These are phyloP conservation scores for Asclepias syriaca DNA, from an alignment of 257 asterid genomes.

Conservation along the genomic window DNA sequence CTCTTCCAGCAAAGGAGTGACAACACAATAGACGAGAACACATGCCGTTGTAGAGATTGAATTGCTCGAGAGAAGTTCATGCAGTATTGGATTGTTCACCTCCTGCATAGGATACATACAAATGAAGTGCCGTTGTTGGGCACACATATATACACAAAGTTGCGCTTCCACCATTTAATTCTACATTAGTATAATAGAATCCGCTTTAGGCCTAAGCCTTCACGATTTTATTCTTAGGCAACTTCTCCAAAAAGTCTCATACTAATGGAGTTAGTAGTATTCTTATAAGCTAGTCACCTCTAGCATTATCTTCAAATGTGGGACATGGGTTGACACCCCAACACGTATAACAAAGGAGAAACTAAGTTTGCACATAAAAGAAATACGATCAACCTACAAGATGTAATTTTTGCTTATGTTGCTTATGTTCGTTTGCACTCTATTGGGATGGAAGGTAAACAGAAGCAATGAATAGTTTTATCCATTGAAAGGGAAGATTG, in stretches of 20 bases:
- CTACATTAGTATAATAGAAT: too few species aligned
- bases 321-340: too few species aligned
- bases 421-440: neutral
- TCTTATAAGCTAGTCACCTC: too few species aligned
- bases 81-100: slow-evolving; percentile 52
- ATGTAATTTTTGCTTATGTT: neutral
- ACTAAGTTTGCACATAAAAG: neutral
- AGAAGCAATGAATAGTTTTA: neutral
- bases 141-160: too few species aligned
- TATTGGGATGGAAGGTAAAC: neutral
- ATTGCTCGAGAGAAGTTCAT: slow-evolving; percentile 57
- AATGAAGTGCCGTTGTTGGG: neutral
- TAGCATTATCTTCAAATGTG: too few species aligned
- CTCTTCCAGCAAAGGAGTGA: slow-evolving; percentile 85
- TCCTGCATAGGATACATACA: slow-evolving; percentile 32
- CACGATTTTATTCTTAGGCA: too few species aligned
- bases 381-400: neutral
- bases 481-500: neutral
- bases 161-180: too few species aligned
- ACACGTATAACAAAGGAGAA: too few species aligned
- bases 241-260: too few species aligned
- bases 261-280: too few species aligned
- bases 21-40: slow-evolving; percentile 46
- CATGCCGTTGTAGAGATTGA: slow-evolving; percentile 44
- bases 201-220: too few species aligned